Percentiles rank a stretch among this genome's conserved stretches.
Evolutionary conservation across 306 rosid genomes (phyloP).

Genomic region (Begonia fuchsioides): DNA sequence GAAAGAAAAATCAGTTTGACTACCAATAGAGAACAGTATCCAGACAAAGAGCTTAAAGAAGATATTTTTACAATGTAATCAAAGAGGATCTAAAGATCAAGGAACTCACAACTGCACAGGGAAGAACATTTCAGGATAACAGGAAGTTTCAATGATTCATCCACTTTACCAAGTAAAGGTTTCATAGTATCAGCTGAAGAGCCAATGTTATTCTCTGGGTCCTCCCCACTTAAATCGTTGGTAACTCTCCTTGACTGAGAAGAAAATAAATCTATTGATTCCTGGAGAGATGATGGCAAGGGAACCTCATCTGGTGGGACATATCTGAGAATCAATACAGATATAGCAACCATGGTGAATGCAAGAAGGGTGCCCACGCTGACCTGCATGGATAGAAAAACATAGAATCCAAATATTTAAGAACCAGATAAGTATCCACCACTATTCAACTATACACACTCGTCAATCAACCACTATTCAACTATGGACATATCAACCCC

Average conservation of each 20-base stretch:
- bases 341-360: slow-evolving; percentile 65
- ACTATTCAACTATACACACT: too few relatives aligned
- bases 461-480: too few relatives aligned
- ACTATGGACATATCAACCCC: too few relatives aligned
- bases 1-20: background rate
- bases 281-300: slow-evolving; percentile 41
- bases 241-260: slow-evolving; percentile 7
- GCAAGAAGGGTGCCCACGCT: slow-evolving; percentile 94
- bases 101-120: slow-evolving; percentile 41
- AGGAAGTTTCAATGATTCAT: slow-evolving; percentile 28
- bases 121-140: slow-evolving; percentile 26
- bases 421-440: too few relatives aligned
- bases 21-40: background rate
- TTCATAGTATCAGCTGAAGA: slow-evolving; percentile 18
- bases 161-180: slow-evolving; percentile 32
- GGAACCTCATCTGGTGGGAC: slow-evolving; percentile 79
- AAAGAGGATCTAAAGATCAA: background rate
- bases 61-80: too few relatives aligned
- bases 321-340: slow-evolving; percentile 70
- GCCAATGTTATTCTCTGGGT: slow-evolving; percentile 11
- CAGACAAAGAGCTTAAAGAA: too few relatives aligned
- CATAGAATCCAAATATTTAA: slow-evolving; percentile 2
- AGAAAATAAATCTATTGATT: slow-evolving; percentile 32
- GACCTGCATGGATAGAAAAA: slow-evolving; percentile 35
- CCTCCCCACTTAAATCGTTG: slow-evolving; percentile 16